These are phyloP conservation scores for Moringa oleifera DNA, from an alignment of 345 rosid genomes.

Conservation along the genomic window DNA sequence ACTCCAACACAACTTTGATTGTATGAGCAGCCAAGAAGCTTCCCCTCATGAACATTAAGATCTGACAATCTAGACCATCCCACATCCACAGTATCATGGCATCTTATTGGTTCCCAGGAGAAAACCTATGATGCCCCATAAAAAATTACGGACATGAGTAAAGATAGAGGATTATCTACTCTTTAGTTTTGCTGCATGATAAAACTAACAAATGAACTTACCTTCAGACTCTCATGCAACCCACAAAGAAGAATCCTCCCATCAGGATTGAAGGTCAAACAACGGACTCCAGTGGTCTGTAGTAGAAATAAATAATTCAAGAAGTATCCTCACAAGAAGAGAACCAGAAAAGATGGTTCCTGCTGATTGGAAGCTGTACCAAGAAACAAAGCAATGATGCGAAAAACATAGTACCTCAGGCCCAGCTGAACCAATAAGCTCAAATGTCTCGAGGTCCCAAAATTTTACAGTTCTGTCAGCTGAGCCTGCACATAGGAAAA, in stretches of 20 bases:
- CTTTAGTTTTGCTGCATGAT: not conserved
- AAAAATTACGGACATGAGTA: constrained; percentile 13
- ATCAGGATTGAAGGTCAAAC: constrained; percentile 91
- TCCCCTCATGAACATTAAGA: constrained; percentile 93
- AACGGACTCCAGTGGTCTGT: constrained; percentile 83
- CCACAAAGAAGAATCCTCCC: constrained; percentile 95
- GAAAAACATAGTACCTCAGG: constrained; percentile 65
- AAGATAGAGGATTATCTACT: constrained; percentile 5
- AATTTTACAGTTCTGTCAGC: constrained; percentile 95
- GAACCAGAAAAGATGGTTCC: constrained; percentile 1
- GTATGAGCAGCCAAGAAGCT: constrained; percentile 97
- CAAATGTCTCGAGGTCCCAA: constrained; percentile 99
- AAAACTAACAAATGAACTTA: constrained; percentile 21
- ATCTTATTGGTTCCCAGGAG: constrained; percentile 95
- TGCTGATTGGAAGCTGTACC: constrained; percentile 1
- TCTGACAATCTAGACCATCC: constrained; percentile 98
- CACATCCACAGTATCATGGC: constrained; percentile 91
- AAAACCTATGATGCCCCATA: constrained; percentile 49
- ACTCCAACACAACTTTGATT: constrained; percentile 98
- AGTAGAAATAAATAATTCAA: constrained; percentile 18
- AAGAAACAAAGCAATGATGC: constrained; percentile 1
- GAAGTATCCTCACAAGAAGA: constrained; percentile 1
- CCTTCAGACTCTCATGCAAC: constrained; percentile 89
- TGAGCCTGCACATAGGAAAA: constrained; percentile 58
- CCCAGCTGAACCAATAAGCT: constrained; percentile 90